A percentile compares a stretch with the other conserved stretches of the same genome.
These are phyloP conservation scores for Chaetomiaceae sp. DNA, from an alignment of 2,329 filamentous ascomycete genomes.

Conservation along the genomic window DNA sequence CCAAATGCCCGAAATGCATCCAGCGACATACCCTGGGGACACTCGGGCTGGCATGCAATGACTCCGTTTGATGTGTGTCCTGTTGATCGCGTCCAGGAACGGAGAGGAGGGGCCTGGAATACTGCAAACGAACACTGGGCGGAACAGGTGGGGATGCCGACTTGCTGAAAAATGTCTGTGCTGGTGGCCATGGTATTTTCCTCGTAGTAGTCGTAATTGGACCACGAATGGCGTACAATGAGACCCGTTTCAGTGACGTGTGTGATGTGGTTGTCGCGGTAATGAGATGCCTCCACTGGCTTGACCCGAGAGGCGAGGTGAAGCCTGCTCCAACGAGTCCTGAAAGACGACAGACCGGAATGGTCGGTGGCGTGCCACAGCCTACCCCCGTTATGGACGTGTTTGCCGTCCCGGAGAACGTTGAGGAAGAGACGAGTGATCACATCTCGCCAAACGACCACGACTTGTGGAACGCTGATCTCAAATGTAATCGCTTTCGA, in stretches of 20 bases:
- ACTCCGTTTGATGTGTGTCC: slow-evolving; percentile 44
- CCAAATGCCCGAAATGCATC: slow-evolving; percentile 54
- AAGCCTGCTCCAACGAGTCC: too few species aligned
- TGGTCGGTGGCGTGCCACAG: slow-evolving; percentile 5
- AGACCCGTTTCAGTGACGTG: neutral
- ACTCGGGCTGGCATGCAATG: slow-evolving; percentile 45
- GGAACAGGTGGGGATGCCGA: too few species aligned
- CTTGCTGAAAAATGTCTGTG: too few species aligned
- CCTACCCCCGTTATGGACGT: neutral
- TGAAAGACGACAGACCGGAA: too few species aligned
- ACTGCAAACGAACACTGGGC: slow-evolving; percentile 17
- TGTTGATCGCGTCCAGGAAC: slow-evolving; percentile 12
- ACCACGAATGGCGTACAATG: slow-evolving; percentile 9
- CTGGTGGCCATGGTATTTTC: too few species aligned
- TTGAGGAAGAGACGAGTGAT: slow-evolving; percentile 3
- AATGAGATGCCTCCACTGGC: slow-evolving; percentile 19
- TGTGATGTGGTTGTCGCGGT: slow-evolving; percentile 14
- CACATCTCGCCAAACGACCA: slow-evolving; percentile 11
- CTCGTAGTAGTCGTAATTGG: slow-evolving; percentile 16
- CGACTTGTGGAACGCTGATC: slow-evolving; percentile 10
- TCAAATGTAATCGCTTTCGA: slow-evolving; percentile 15
- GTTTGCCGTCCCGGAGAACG: neutral
- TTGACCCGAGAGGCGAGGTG: slow-evolving; percentile 8
- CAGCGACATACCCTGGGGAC: slow-evolving; percentile 45
- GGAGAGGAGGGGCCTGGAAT: slow-evolving; percentile 1